Evolutionary conservation across 1,284 basidiomycete genomes (phyloP).

Genomic region (Phellinidium pouzarii): DNA sequence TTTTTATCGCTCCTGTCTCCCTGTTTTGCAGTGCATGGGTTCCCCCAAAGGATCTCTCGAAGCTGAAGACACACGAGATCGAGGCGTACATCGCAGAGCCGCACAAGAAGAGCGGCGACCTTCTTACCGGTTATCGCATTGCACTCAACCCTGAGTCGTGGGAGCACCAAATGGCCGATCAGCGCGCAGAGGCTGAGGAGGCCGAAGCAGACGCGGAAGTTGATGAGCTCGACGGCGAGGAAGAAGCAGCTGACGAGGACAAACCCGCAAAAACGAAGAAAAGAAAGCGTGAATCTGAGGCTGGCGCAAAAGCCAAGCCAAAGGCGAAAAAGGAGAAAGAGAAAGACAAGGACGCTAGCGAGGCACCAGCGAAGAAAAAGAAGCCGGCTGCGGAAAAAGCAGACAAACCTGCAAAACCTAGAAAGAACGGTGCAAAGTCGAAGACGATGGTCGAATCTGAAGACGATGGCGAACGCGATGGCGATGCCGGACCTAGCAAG

Average conservation of each 20-base stretch:
- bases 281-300: slow-evolving; percentile 46
- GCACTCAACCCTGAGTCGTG: slow-evolving; percentile 78
- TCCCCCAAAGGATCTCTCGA: slow-evolving; percentile 74
- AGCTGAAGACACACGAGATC: slow-evolving; percentile 77
- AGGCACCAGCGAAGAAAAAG: slow-evolving; percentile 34
- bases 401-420: slow-evolving; percentile 39
- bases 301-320: slow-evolving; percentile 36
- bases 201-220: slow-evolving; percentile 60
- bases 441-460: slow-evolving; percentile 68
- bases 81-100: slow-evolving; percentile 73
- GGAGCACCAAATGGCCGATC: slow-evolving; percentile 52
- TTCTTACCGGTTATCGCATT: slow-evolving; percentile 75
- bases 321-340: slow-evolving; percentile 69
- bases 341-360: slow-evolving; percentile 55
- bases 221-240: slow-evolving; percentile 56
- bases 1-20: slow-evolving; percentile 16
- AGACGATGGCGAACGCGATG: slow-evolving; percentile 48
- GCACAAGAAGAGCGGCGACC: slow-evolving; percentile 68
- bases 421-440: slow-evolving; percentile 56
- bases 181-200: slow-evolving; percentile 40
- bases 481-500: slow-evolving; percentile 47
- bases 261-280: slow-evolving; percentile 35
- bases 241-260: slow-evolving; percentile 45
- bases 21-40: slow-evolving; percentile 70
- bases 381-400: slow-evolving; percentile 31